These are phyloP conservation scores for Paulownia fortunei DNA, from an alignment of 257 asterid species.

Conservation along the genomic window DNA sequence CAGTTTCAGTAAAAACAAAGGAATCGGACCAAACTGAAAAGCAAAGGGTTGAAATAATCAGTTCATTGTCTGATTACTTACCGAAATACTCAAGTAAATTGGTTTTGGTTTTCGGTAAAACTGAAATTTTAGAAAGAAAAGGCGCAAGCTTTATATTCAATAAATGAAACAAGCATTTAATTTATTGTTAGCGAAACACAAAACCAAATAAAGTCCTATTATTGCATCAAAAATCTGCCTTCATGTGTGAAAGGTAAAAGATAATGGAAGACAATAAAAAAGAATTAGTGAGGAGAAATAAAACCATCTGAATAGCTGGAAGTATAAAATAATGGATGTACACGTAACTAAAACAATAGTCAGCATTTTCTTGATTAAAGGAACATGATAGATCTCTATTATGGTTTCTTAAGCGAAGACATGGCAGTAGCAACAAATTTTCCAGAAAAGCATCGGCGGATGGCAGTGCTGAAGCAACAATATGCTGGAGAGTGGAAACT, in stretches of 20 bases:
- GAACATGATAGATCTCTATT: too few relatives aligned
- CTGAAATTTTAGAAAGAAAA: too few relatives aligned
- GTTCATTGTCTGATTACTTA: neutral
- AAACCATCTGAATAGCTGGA: neutral
- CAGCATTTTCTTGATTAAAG: neutral
- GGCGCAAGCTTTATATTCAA: too few relatives aligned
- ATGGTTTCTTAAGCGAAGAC: too few relatives aligned
- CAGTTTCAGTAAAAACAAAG: neutral
- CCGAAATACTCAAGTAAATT: neutral
- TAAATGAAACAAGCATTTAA: too few relatives aligned
- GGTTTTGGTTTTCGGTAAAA: neutral
- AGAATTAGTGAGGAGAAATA: neutral
- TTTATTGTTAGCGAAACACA: neutral
- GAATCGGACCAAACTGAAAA: neutral
- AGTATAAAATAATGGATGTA: neutral
- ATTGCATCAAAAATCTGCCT: neutral
- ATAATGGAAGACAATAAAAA: neutral
- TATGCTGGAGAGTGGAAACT: neutral
- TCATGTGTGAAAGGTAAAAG: neutral
- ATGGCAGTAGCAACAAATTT: too few relatives aligned
- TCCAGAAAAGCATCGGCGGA: too few relatives aligned
- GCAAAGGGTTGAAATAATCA: neutral
- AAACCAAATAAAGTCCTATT: neutral
- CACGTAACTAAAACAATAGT: neutral
- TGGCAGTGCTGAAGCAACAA: neutral